These are phyloP conservation scores for Oehlia diaphana DNA, from an alignment of 192 early-diverging fungal genomes.

Conservation along the genomic window DNA sequence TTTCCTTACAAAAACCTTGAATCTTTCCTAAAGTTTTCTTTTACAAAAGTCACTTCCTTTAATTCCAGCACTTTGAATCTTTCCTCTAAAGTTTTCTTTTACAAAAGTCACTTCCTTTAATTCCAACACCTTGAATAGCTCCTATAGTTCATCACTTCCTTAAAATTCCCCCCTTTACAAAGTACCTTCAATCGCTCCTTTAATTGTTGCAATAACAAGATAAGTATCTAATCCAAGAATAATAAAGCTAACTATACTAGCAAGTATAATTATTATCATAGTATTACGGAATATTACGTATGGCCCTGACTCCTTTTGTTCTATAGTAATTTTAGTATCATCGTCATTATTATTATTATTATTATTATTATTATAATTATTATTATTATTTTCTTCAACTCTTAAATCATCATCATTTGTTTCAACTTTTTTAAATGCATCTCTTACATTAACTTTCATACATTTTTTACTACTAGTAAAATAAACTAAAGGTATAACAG, in stretches of 20 bases:
- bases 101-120: too few relatives aligned
- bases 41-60: too few relatives aligned
- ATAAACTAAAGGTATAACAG: slow-evolving; percentile 73
- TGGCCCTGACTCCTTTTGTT: not conserved
- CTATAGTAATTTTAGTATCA: not conserved
- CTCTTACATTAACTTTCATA: slow-evolving; percentile 48
- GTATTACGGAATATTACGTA: slow-evolving; percentile 39
- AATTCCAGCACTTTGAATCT: too few relatives aligned
- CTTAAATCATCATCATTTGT: slow-evolving; percentile 3
- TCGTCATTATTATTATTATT: not conserved
- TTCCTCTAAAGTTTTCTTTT: too few relatives aligned
- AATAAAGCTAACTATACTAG: slow-evolving; percentile 39
- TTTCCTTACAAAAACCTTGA: too few relatives aligned
- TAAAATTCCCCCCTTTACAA: not conserved
- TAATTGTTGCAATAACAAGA: slow-evolving; percentile 42
- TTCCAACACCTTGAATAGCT: too few relatives aligned
- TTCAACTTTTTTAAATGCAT: slow-evolving; percentile 29
- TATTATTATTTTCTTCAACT: not conserved
- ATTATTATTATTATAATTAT: not conserved
- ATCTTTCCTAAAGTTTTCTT: too few relatives aligned
- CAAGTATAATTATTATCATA: slow-evolving; percentile 32
- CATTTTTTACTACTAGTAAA: slow-evolving; percentile 59
- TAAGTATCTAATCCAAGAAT: slow-evolving; percentile 51
- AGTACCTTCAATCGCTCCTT: slow-evolving; percentile 26
- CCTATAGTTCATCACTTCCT: too few relatives aligned